These are phyloP conservation scores for Pythium utonaiense DNA, from an alignment of 352 stramenopile genomes.

Conservation along the genomic window DNA sequence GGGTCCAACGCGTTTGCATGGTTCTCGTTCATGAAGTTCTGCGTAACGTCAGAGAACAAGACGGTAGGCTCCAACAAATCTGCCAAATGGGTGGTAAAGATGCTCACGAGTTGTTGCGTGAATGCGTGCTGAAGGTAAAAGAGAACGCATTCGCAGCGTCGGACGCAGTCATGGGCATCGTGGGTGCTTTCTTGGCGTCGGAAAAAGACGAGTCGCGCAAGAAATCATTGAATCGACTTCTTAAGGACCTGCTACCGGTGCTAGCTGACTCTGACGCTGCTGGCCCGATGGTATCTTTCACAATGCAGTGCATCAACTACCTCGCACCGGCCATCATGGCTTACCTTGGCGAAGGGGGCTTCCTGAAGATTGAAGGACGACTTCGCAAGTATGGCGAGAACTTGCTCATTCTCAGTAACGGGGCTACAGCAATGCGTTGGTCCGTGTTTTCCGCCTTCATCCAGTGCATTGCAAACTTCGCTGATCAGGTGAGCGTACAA, in stretches of 20 bases:
- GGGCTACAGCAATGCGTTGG: conserved; percentile 51
- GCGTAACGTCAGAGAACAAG: conserved; percentile 62
- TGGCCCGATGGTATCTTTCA: conserved; percentile 40
- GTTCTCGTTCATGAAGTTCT: conserved; percentile 76
- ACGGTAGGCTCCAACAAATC: conserved; percentile 32
- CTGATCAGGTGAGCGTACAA: conserved; percentile 34
- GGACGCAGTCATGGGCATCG: conserved; percentile 36
- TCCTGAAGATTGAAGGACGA: conserved; percentile 66
- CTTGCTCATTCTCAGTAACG: conserved; percentile 51
- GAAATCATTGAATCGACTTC: conserved; percentile 63
- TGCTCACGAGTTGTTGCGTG: neutral
- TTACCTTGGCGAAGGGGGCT: conserved; percentile 48
- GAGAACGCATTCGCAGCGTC: conserved; percentile 51
- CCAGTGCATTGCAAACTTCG: conserved; percentile 54
- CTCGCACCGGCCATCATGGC: conserved; percentile 39
- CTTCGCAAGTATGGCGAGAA: conserved; percentile 67
- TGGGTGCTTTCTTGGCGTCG: conserved; percentile 38
- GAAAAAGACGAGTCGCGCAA: conserved; percentile 50
- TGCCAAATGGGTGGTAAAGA: too few relatives aligned
- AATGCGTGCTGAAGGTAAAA: conserved; percentile 47
- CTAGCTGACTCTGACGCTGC: conserved; percentile 45
- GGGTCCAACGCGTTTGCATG: conserved; percentile 43
- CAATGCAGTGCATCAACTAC: conserved; percentile 49
- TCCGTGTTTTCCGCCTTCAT: conserved; percentile 51
- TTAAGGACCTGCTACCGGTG: conserved; percentile 66